These are phyloP conservation scores for Perkinsus marinus DNA, from an alignment of 169 alveolate genomes.

Conservation along the genomic window DNA sequence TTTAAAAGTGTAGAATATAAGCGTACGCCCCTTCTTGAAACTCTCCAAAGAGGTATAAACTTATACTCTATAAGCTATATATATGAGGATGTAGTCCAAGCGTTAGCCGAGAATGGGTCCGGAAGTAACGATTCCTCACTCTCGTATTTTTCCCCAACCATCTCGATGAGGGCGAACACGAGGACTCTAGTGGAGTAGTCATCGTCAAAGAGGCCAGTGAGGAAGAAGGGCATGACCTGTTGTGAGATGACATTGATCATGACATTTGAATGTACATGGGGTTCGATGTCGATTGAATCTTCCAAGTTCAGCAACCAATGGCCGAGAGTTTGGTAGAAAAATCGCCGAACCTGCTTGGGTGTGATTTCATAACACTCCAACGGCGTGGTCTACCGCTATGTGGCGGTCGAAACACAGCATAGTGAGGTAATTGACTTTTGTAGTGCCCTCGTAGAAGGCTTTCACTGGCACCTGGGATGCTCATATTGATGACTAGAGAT, in stretches of 20 bases:
- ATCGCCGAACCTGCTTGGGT: background rate
- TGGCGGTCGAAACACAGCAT: background rate
- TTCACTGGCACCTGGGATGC: background rate
- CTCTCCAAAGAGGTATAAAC: no score
- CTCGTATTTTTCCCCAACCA: background rate
- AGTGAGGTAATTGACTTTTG: background rate
- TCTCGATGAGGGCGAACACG: background rate
- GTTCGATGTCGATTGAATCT: background rate
- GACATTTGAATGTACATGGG: background rate
- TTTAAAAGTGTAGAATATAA: no score
- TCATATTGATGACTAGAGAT: background rate
- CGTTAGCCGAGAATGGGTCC: no score
- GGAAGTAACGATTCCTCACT: background rate
- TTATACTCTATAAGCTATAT: no score
- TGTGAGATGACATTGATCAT: background rate
- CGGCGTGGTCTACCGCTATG: background rate
- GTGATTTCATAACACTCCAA: background rate
- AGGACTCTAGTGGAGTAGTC: background rate
- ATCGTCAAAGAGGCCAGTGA: background rate
- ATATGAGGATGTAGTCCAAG: no score
- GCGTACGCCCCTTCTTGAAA: no score
- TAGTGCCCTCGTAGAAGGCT: background rate
- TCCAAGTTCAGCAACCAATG: background rate
- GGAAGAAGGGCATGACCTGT: background rate
- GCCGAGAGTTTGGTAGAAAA: background rate